Conservation (phyloP, 2,329 filamentous ascomycete genomes). For the Rhytidhysteron rufulum region DNA sequence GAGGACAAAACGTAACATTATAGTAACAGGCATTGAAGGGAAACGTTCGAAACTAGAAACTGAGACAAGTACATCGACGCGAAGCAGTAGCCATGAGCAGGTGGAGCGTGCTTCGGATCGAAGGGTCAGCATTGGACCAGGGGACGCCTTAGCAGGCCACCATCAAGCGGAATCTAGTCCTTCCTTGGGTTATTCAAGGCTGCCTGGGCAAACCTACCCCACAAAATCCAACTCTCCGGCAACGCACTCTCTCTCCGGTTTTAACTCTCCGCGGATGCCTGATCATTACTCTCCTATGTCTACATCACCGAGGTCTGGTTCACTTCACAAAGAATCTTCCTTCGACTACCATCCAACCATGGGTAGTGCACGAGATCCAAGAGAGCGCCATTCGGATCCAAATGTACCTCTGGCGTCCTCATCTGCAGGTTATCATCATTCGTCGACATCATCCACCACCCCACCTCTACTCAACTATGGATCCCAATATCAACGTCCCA, state of each 20-base stretch:
- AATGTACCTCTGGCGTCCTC: slow-evolving; percentile 14
- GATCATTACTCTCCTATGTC: slow-evolving; percentile 33
- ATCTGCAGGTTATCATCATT: slow-evolving; percentile 13
- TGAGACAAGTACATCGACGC: slow-evolving; percentile 26
- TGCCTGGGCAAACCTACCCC: slow-evolving; percentile 20
- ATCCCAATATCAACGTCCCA: slow-evolving; percentile 18
- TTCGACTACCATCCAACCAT: slow-evolving; percentile 16
- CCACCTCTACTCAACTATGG: slow-evolving; percentile 15
- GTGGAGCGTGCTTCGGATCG: slow-evolving; percentile 20
- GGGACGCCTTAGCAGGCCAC: slow-evolving; percentile 15
- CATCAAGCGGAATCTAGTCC: slow-evolving; percentile 25
- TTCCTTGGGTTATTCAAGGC: slow-evolving; percentile 18
- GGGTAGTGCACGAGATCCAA: slow-evolving; percentile 16
- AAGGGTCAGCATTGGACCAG: slow-evolving; percentile 24
- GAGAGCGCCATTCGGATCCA: slow-evolving; percentile 16
- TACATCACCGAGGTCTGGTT: slow-evolving; percentile 29
- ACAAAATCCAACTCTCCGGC: slow-evolving; percentile 33
- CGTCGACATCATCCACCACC: slow-evolving; percentile 15
- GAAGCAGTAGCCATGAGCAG: slow-evolving; percentile 28
- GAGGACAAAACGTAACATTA: not conserved
- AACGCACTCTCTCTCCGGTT: slow-evolving; percentile 22
- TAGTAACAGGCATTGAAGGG: slow-evolving; percentile 31
- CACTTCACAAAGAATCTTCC: slow-evolving; percentile 20
- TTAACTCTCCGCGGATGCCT: slow-evolving; percentile 29
- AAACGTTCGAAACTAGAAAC: slow-evolving; percentile 43